phyloP scores from a whole-genome alignment of 2,329 filamentous ascomycete genomes.

The Tolypocladium cylindrosporum region DNA sequence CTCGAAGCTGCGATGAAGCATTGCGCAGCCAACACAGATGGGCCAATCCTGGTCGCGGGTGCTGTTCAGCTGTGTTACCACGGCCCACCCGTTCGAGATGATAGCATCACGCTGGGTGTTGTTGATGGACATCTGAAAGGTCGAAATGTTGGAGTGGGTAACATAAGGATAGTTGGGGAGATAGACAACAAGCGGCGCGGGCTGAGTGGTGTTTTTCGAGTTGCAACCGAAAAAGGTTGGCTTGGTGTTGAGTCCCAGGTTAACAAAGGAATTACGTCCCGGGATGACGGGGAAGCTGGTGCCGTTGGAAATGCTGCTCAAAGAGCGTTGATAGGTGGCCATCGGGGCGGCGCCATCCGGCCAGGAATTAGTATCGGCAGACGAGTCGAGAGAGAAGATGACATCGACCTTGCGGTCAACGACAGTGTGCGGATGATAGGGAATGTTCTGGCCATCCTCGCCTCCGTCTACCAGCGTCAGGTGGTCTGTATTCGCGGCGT shows the following conservation, averaged over 20 bases:
- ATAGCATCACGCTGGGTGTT: slow-evolving; percentile 62
- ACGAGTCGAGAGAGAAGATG: slow-evolving; percentile 55
- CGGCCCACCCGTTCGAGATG: slow-evolving; percentile 78
- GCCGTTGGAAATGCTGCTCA: slow-evolving; percentile 37
- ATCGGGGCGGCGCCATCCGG: slow-evolving; percentile 51
- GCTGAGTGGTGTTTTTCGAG: slow-evolving; percentile 40
- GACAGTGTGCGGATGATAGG: slow-evolving; percentile 54
- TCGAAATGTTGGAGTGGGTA: slow-evolving; percentile 67
- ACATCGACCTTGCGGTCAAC: slow-evolving; percentile 46
- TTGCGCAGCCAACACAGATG: slow-evolving; percentile 78
- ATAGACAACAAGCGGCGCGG: slow-evolving; percentile 70
- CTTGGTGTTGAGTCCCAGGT: slow-evolving; percentile 46
- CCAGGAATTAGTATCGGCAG: slow-evolving; percentile 49
- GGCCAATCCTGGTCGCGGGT: slow-evolving; percentile 68
- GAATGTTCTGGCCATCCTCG: slow-evolving; percentile 70
- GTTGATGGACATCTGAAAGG: slow-evolving; percentile 59
- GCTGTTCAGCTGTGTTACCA: slow-evolving; percentile 75
- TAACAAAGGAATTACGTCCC: slow-evolving; percentile 42
- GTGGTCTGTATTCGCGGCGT: slow-evolving; percentile 30
- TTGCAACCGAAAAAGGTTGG: slow-evolving; percentile 58
- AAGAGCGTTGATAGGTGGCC: slow-evolving; percentile 46
- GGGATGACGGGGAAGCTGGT: slow-evolving; percentile 51
- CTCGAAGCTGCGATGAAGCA: slow-evolving; percentile 65
- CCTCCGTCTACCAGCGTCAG: slow-evolving; percentile 75
- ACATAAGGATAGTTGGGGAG: slow-evolving; percentile 70